Base-by-base conservation (phyloP, 2,329 filamentous ascomycete genomes). In the Hymenoscyphus fructigenus region DNA sequence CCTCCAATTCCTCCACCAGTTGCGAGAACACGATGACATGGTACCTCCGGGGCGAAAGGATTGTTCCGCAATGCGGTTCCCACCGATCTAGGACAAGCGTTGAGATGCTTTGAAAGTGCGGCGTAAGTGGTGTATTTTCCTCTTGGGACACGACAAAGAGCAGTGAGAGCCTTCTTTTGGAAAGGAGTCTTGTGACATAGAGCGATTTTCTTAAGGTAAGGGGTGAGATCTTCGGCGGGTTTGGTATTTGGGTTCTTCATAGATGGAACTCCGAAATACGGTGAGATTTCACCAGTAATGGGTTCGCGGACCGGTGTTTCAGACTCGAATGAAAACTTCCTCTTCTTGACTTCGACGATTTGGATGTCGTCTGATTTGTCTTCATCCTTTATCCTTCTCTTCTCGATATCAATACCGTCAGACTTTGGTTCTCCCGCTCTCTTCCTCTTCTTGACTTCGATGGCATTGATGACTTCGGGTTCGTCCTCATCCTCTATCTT, bases 131-230 rank as follows among this genome's bases (percentile, higher is more conserved):
- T 85, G 70, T 88, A 85, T 61, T 79, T 80, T 12, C 87, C 87
- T 7, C 75, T 67, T 1, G 87, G 87, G 26, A 89, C 86, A 67
- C 87, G 85, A 60, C 84, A 80, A 10, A 90, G 81, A 32, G 90
- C 83, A 1, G 83, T 79, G 80, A 92, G 94, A 67, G 96, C 85
- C 65, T 78, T 78, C 76, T 87, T 85, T 75, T 88, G 85, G 72
- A 86, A 88, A 5, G 80, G 71, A 0, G 85, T 86, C 41, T 69
- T 70, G 44, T 66, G 47, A 23, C 63, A 71, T 23, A 69, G 50
- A 17, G 68, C 68, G 23, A 73, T 74, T 59, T 70, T 70, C 28
- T 67, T 63, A 38, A 74, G 65, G 38, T 66, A 69, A 4, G 67
- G 67, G 3, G 59, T 64, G 12, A 70, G 60, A n/a, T 72, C 68